Conservation (phyloP, 2,329 filamentous ascomycete species). For the Verticillium albo-atrum region DNA sequence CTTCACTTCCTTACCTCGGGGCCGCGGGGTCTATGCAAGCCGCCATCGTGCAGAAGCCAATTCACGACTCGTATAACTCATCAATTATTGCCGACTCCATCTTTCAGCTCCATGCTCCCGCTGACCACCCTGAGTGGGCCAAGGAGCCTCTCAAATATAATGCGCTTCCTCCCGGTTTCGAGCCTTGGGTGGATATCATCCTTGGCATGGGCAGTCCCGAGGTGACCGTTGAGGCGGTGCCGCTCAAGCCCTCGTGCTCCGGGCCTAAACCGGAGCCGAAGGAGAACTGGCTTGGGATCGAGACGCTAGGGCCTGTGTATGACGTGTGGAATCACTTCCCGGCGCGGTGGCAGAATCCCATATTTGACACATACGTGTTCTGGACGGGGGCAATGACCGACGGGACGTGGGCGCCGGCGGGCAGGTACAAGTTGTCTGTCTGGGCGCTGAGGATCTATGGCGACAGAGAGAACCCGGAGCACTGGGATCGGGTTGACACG, state of each 20-base stretch:
- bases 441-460: constrained; percentile 12
- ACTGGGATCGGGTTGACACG: constrained; percentile 27
- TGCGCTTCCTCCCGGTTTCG: background rate
- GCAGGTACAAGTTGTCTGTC: constrained; percentile 39
- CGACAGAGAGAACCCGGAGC: constrained; percentile 5
- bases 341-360: background rate
- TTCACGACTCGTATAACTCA: background rate
- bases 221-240: constrained; percentile 5
- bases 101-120: constrained; percentile 6
- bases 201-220: constrained; percentile 10
- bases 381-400: constrained; percentile 45
- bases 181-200: constrained; percentile 6
- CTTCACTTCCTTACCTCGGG: constrained; percentile 8
- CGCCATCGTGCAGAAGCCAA: constrained; percentile 1
- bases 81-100: constrained; percentile 2
- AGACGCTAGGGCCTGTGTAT: constrained; percentile 3
- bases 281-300: constrained; percentile 5
- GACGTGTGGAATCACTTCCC: background rate
- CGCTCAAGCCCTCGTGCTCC: background rate
- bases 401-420: constrained; percentile 42
- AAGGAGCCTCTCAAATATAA: background rate
- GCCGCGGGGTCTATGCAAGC: constrained; percentile 6
- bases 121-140: constrained; percentile 6
- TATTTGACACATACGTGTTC: background rate
- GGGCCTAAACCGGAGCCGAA: background rate